phyloP scores from a whole-genome alignment of 2,329 filamentous ascomycete species.

The Arthrobotrys pseudoclavata region DNA sequence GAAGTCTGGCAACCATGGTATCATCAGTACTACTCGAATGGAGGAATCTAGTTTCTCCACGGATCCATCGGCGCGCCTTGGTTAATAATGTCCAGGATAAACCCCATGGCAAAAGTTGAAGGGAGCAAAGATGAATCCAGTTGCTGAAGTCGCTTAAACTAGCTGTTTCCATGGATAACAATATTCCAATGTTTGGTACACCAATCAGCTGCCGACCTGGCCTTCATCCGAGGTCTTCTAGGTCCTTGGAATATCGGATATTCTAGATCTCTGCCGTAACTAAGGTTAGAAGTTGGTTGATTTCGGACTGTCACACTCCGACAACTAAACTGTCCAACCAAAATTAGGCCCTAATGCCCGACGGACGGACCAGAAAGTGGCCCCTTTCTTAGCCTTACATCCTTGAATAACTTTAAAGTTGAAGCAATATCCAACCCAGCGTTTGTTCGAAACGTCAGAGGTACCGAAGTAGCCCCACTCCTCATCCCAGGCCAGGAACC shows the following conservation, averaged over 20 bases:
- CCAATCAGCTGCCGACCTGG: conserved; percentile 29
- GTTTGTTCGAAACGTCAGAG: conserved; percentile 39
- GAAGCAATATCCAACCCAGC: conserved; percentile 18
- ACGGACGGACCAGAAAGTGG: conserved; percentile 51
- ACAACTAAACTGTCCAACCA: too few species aligned
- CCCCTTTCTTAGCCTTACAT: conserved; percentile 11
- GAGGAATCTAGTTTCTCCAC: conserved; percentile 36
- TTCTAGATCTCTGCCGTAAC: conserved; percentile 39
- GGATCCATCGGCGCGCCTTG: conserved; percentile 2
- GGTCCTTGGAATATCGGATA: conserved; percentile 24
- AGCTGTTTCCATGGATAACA: conserved; percentile 30
- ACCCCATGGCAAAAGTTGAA: background rate
- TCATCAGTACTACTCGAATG: conserved; percentile 25
- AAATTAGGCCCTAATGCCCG: conserved; percentile 19
- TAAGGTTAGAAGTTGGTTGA: conserved; percentile 2
- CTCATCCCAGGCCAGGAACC: background rate
- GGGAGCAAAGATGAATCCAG: background rate
- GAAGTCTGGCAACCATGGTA: conserved; percentile 11
- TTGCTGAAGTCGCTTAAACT: conserved; percentile 37
- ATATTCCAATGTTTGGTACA: conserved; percentile 22
- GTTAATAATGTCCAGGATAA: conserved; percentile 11
- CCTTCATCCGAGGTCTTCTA: background rate
- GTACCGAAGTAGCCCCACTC: conserved; percentile 11
- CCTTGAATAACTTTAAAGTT: conserved; percentile 16
- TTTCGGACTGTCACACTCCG: conserved; percentile 40